Evolutionary conservation across 169 alveolate genomes (phyloP).

Genomic region (Cryptosporidium sp.): DNA sequence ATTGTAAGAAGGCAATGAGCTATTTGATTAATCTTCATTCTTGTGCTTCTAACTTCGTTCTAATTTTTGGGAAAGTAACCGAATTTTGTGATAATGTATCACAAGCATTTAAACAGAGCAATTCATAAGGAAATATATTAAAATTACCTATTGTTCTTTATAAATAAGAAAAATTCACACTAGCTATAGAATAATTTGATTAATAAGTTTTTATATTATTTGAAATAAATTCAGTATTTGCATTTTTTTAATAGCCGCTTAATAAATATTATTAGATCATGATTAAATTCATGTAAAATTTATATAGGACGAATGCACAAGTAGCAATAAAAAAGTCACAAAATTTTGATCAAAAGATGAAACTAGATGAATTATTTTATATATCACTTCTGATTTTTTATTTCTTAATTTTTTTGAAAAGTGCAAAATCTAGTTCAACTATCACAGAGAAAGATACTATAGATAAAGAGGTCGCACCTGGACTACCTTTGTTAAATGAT

Average conservation of each 20-base stretch:
- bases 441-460: neutral
- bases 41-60: conserved; percentile 32
- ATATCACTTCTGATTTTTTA: neutral
- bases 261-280: conserved; percentile 53
- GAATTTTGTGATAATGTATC: conserved; percentile 42
- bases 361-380: conserved; percentile 17
- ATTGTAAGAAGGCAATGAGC: conserved; percentile 46
- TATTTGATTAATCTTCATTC: conserved; percentile 45
- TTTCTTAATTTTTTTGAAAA: neutral
- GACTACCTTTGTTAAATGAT: conserved; percentile 11
- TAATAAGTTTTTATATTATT: neutral
- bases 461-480: conserved; percentile 29
- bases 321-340: neutral
- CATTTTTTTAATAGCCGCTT: conserved; percentile 16
- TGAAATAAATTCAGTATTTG: neutral
- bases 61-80: conserved; percentile 52
- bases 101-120: conserved; percentile 13
- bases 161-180: neutral
- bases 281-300: neutral
- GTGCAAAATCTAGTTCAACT: neutral
- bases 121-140: neutral
- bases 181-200: neutral
- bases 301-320: neutral
- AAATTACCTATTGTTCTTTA: neutral
- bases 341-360: conserved; percentile 7